Percentiles rank a stretch among this genome's conserved stretches.
Evolutionary conservation across 352 stramenopile genomes (phyloP).

Genomic region (Pythium folliculosum): DNA sequence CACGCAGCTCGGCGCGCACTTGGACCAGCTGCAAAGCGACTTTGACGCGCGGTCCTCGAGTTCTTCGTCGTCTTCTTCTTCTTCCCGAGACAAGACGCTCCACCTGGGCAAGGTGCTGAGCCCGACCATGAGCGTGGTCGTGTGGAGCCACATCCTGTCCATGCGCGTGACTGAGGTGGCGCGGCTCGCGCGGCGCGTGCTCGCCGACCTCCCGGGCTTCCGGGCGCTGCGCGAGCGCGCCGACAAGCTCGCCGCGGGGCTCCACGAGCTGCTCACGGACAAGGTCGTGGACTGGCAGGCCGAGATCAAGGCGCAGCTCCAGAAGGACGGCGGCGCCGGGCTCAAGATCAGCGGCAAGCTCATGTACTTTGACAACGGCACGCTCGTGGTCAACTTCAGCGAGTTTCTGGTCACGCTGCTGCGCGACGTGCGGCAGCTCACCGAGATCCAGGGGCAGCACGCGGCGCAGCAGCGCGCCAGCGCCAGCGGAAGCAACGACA

Average conservation of each 20-base stretch:
- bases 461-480: constrained; percentile 25
- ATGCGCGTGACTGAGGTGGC: constrained; percentile 61
- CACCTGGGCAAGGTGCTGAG: constrained; percentile 86
- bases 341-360: constrained; percentile 82
- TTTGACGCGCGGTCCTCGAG: constrained; percentile 60
- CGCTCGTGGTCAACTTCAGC: constrained; percentile 93
- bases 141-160: constrained; percentile 79
- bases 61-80: background rate
- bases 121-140: constrained; percentile 79
- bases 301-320: constrained; percentile 64
- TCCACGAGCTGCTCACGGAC: constrained; percentile 69
- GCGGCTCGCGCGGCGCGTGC: constrained; percentile 48
- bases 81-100: constrained; percentile 24
- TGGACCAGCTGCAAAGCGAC: constrained; percentile 89
- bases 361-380: constrained; percentile 91
- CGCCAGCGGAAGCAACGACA: background rate
- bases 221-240: constrained; percentile 50
- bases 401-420: constrained; percentile 93
- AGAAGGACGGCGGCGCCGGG: constrained; percentile 58
- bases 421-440: constrained; percentile 91
- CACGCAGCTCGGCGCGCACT: constrained; percentile 75
- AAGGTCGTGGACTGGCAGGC: constrained; percentile 89
- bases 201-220: constrained; percentile 71
- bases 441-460: constrained; percentile 79
- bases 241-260: constrained; percentile 52